phyloP scores from a whole-genome alignment of 2,329 filamentous ascomycete species.

The Juglanconis juglandina region DNA sequence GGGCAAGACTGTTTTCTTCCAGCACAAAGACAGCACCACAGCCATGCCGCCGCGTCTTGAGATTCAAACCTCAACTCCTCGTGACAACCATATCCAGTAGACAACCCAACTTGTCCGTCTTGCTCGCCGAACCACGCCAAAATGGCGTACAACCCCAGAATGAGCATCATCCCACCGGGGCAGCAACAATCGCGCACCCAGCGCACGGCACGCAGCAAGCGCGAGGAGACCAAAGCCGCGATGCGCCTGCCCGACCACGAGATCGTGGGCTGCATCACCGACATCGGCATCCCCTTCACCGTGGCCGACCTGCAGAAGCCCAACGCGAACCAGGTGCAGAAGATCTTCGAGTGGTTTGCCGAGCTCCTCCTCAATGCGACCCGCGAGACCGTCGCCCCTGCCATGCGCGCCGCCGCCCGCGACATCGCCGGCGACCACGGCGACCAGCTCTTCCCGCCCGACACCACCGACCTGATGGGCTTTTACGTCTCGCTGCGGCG shows the following conservation, averaged over 20 bases:
- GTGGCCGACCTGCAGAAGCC: slow-evolving; percentile 88
- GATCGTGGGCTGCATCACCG: slow-evolving; percentile 94
- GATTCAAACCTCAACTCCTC: background rate
- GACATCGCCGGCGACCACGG: slow-evolving; percentile 77
- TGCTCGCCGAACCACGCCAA: slow-evolving; percentile 18
- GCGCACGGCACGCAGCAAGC: slow-evolving; percentile 48
- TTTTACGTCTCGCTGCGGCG: slow-evolving; percentile 84
- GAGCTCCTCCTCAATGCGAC: slow-evolving; percentile 92
- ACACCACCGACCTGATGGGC: slow-evolving; percentile 91
- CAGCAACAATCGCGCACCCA: slow-evolving; percentile 45
- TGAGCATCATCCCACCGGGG: slow-evolving; percentile 56
- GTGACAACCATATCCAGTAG: background rate
- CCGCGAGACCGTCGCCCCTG: slow-evolving; percentile 87
- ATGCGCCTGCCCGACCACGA: slow-evolving; percentile 66
- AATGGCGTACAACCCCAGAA: slow-evolving; percentile 59
- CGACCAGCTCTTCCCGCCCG: slow-evolving; percentile 74
- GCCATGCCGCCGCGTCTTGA: background rate
- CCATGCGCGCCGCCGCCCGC: slow-evolving; percentile 88
- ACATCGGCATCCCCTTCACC: slow-evolving; percentile 89
- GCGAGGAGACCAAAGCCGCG: slow-evolving; percentile 57
- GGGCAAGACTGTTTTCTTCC: background rate
- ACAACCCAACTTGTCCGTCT: background rate
- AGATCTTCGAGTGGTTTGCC: slow-evolving; percentile 97
- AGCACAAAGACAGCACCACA: background rate
- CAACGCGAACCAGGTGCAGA: slow-evolving; percentile 89